These are phyloP conservation scores for Biscogniauxia sp. DNA, from an alignment of 2,329 filamentous ascomycete genomes.

Conservation along the genomic window DNA sequence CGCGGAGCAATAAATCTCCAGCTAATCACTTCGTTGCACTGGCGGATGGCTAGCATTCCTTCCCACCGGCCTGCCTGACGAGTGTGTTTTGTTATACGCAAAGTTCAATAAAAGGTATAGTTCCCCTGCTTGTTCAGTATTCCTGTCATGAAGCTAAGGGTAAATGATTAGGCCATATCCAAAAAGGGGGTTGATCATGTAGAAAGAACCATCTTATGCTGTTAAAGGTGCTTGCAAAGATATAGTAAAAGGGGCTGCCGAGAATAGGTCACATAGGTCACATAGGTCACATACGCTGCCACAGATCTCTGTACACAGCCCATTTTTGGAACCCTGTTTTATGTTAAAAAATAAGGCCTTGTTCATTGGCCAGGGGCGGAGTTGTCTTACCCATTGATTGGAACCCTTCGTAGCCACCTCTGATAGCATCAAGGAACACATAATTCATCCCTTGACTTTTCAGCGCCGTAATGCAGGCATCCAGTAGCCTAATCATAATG, in stretches of 20 bases:
- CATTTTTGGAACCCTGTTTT: slow-evolving; percentile 54
- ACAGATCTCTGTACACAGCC: slow-evolving; percentile 56
- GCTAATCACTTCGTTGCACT: not conserved
- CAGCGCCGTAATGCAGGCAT: slow-evolving; percentile 49
- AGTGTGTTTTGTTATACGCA: not conserved
- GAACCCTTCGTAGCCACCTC: slow-evolving; percentile 48
- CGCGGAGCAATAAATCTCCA: not conserved
- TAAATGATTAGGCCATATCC: not conserved
- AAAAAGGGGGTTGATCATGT: not conserved
- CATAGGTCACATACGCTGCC: slow-evolving; percentile 40
- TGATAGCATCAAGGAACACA: slow-evolving; percentile 56
- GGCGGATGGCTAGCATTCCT: not conserved
- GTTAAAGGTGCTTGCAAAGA: slow-evolving; percentile 3
- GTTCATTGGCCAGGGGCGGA: not conserved
- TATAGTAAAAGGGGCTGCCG: slow-evolving; percentile 3
- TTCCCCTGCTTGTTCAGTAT: not conserved
- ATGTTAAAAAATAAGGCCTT: slow-evolving; percentile 15
- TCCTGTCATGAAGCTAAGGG: not conserved
- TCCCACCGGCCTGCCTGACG: not conserved
- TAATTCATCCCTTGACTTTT: slow-evolving; percentile 49
- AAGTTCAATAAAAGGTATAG: not conserved
- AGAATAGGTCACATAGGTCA: slow-evolving; percentile 30
- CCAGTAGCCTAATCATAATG: slow-evolving; percentile 52
- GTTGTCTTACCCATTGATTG: slow-evolving; percentile 49
- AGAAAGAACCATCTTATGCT: not conserved